Conservation (phyloP, 129 eudicot genomes). For the Ambrosia artemisiifolia region DNA sequence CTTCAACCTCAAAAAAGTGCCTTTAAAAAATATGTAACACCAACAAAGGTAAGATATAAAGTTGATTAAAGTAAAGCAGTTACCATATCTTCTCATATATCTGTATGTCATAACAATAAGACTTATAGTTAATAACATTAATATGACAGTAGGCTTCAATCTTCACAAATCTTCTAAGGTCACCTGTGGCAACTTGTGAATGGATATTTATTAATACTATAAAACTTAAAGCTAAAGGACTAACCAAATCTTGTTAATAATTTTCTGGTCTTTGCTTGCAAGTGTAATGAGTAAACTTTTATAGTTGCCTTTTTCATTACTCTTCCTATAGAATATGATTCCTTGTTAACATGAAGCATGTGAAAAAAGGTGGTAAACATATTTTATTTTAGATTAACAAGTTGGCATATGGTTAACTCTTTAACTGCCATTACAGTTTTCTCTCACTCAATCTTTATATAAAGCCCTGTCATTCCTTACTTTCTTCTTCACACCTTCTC, state of each 20-base stretch:
- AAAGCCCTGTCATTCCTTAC: constrained; percentile 27
- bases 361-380: constrained; percentile 32
- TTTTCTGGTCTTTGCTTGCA: constrained; percentile 24
- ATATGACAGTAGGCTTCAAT: background rate
- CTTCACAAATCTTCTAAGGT: background rate
- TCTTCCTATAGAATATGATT: constrained; percentile 40
- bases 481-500: constrained; percentile 30
- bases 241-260: constrained; percentile 20
- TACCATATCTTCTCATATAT: constrained; percentile 10
- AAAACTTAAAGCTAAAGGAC: constrained; percentile 19
- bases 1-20: constrained; percentile 10
- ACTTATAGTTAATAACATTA: background rate
- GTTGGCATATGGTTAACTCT: constrained; percentile 36
- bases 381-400: constrained; percentile 27
- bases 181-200: constrained; percentile 12
- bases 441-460: constrained; percentile 27
- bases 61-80: background rate
- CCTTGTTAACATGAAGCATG: constrained; percentile 34
- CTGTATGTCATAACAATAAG: background rate
- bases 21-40: background rate
- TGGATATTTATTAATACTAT: background rate
- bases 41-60: constrained; percentile 2
- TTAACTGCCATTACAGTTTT: constrained; percentile 32
- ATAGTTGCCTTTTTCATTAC: constrained; percentile 35
- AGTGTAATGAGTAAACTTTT: constrained; percentile 27